Conservation (phyloP, 345 rosid genomes). For the Rhizophora mangle region DNA sequence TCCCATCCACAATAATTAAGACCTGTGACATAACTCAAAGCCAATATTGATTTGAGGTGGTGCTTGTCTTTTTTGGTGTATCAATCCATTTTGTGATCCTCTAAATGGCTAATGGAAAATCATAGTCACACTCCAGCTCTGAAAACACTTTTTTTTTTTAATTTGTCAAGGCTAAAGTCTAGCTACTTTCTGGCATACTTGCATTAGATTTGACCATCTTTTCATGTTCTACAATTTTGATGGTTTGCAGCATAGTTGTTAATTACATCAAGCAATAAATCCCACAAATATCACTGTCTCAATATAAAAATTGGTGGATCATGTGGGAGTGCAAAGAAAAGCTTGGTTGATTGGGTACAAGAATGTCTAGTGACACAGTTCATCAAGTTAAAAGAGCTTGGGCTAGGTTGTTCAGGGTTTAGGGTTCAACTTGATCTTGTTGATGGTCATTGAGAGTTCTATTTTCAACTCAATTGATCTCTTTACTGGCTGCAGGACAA, state of each 20-base stretch:
- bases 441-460: conserved; percentile 14
- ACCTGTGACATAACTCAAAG: neutral
- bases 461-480: conserved; percentile 4
- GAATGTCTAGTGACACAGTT: neutral
- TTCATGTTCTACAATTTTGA: conserved; percentile 4
- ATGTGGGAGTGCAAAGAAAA: neutral
- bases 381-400: neutral
- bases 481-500: conserved; percentile 42
- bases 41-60: neutral
- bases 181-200: conserved; percentile 6
- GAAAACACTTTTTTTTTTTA: neutral
- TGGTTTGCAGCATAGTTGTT: neutral
- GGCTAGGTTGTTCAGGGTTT: neutral
- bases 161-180: neutral
- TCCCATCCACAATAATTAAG: neutral
- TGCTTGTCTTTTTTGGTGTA: neutral
- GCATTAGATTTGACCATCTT: neutral
- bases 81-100: neutral
- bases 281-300: neutral
- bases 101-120: neutral
- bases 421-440: neutral
- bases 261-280: neutral
- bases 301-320: neutral
- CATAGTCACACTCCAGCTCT: neutral
- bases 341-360: neutral